Percentiles rank a stretch among this genome's conserved stretches.
These are phyloP conservation scores for Ustanciosporium gigantosporum DNA, from an alignment of 1,284 basidiomycete species.

Conservation along the genomic window DNA sequence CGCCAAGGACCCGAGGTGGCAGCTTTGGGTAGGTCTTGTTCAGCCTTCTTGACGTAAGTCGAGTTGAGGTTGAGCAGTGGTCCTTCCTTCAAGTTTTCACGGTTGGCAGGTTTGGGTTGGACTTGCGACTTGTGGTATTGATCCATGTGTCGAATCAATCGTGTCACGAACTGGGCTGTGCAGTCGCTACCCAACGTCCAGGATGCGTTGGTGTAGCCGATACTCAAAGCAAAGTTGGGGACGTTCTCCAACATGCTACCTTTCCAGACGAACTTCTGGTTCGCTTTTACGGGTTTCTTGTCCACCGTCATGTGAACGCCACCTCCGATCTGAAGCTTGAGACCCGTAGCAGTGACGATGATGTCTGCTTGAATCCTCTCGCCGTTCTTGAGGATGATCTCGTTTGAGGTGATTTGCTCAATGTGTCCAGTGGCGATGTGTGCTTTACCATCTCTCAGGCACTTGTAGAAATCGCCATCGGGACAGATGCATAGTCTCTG, in stretches of 20 bases:
- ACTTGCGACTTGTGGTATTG: conserved; percentile 33
- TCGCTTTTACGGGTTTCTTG: conserved; percentile 29
- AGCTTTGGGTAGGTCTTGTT: conserved; percentile 49
- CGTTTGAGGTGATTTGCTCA: conserved; percentile 45
- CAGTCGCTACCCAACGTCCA: conserved; percentile 59
- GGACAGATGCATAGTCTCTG: conserved; percentile 58
- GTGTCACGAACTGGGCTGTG: conserved; percentile 46
- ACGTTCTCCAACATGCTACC: conserved; percentile 57
- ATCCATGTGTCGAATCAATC: conserved; percentile 48
- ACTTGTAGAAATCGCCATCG: conserved; percentile 59
- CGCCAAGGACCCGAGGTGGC: conserved; percentile 44
- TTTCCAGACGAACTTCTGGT: conserved; percentile 51
- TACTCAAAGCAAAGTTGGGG: conserved; percentile 50
- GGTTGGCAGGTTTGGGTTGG: conserved; percentile 13
- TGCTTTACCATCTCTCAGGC: conserved; percentile 53
- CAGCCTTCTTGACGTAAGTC: conserved; percentile 54
- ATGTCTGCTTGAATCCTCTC: conserved; percentile 54
- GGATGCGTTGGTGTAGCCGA: conserved; percentile 59
- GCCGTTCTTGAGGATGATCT: conserved; percentile 52
- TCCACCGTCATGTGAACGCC: conserved; percentile 46
- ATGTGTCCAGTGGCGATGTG: conserved; percentile 59
- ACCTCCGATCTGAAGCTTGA: conserved; percentile 54
- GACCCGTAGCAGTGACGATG: conserved; percentile 59
- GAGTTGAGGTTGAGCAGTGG: conserved; percentile 55
- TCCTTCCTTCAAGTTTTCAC: conserved; percentile 12